These are phyloP conservation scores for Sporisorium scitamineum DNA, from an alignment of 1,284 basidiomycete genomes.

Conservation along the genomic window DNA sequence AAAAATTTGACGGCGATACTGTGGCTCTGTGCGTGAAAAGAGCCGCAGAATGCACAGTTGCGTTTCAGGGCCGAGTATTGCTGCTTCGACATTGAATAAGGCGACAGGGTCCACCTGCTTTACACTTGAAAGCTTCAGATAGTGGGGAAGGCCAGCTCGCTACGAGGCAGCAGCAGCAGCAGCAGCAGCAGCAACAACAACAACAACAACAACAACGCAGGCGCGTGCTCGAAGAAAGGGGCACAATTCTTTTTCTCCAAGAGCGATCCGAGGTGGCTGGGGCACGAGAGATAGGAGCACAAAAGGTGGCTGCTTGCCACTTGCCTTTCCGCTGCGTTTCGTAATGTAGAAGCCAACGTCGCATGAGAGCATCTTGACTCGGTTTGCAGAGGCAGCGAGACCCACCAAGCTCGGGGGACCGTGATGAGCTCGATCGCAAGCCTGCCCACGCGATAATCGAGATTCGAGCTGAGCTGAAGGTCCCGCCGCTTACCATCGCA, in stretches of 20 bases:
- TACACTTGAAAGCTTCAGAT: background rate
- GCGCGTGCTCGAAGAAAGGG: background rate
- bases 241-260: no score
- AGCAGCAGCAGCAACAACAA: background rate
- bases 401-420: background rate
- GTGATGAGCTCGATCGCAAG: no score
- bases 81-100: no score
- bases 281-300: background rate
- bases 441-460: no score
- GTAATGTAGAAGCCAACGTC: background rate
- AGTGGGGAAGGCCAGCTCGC: slow-evolving; percentile 9
- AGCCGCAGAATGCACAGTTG: background rate
- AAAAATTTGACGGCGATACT: background rate
- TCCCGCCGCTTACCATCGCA: background rate
- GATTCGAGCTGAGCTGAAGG: background rate
- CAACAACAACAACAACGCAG: background rate
- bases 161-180: background rate
- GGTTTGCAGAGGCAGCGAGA: background rate
- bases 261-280: background rate
- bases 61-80: background rate
- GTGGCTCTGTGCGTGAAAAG: slow-evolving; percentile 3
- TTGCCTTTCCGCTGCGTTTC: background rate
- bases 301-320: background rate
- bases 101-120: slow-evolving; percentile 4
- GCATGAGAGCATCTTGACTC: background rate